Base-by-base conservation (phyloP, 2,329 filamentous ascomycete species). In the Leptographium procerum region DNA sequence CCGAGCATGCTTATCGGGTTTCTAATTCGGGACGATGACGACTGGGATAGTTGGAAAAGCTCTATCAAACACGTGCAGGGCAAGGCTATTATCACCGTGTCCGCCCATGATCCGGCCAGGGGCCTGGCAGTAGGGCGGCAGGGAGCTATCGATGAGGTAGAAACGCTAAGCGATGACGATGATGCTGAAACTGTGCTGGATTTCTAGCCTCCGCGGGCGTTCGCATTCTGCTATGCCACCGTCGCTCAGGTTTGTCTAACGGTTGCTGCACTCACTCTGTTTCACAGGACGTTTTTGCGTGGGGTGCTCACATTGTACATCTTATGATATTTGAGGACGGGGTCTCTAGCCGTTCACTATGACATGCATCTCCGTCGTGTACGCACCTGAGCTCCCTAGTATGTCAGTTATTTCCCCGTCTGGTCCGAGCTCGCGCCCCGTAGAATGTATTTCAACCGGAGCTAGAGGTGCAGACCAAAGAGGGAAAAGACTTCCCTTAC, bases 1-100 rank as follows among this genome's bases (percentile, higher is more conserved):
- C 94, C 94, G 0, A 96, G 91, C 67, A 99, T 99, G 94, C 75
- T 99, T 48, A 89, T 99, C 63, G 92, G 90, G 5, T 97, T 97
- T 67, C 74, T 99, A 40, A 91, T 99, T 61, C 82, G 80, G 47
- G 83, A 88, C 59, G 85, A 92, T 65, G 80, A 85, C 50, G 94
- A 99, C 64, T 97, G 92, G 87, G 74, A 80, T 45, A 80, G 83
- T 57, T 97, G 91, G 91, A 87, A 89, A 67, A 77, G 81, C 60
- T 81, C 83, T n/a, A 79, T 95, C 2, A 83, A 83, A 64, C 82
- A 87, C 64, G 84, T 88, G 10, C 84, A 88, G 65, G 88, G 89
- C 26, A 96, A 95, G 70, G 79, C 85, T 8, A 89, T 99, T 56
- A 87, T 97, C 54, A 89, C 92, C 65, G 84, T 97, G 31, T 84